Base-by-base conservation (phyloP, 1,284 basidiomycete genomes). In the Cystobasidium pallidum region DNA sequence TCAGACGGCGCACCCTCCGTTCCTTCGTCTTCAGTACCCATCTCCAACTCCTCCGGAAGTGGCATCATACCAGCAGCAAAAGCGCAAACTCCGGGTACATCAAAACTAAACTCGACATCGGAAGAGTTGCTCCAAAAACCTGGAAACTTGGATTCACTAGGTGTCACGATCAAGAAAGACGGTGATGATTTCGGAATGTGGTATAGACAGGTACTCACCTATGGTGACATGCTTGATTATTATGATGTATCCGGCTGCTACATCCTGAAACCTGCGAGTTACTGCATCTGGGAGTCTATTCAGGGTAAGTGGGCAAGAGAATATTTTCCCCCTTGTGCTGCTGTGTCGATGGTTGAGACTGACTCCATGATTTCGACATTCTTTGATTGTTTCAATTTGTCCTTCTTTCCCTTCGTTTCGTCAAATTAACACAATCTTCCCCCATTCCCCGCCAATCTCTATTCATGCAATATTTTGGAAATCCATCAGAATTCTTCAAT, bases 221-320 rank as follows among this genome's bases (percentile, higher is more conserved):
- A 99, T 84, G 92, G 94, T 28, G 94, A 99, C 79, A 98, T 99
- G 95, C 84, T 99, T 70, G 96, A 99, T 80, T 99, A 99, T 84
- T 99, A 99, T 83, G 94, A 89, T 81, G 94, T 99, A 78, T 94
- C 92, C 75, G 96, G 95, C 30, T 99, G 95, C 81, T 99, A 99
- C 83, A 97, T 99, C 79, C 88, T 99, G 75, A 94, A 94, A 81
- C 96, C 96, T 0, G 94, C 92, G 90, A 95, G 93, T 7, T 99
- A 92, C 83, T 89, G 88, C 78, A 94, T 99, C 80, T 99, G 96
- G 96, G 92, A 98, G 81, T 86, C 86, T 72, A 97, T 99, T 76
- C 93, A 96, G 84, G 86, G 91, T 91, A 77, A 34, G 84, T 78
- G 34, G 13, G n/a, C n/a, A n/a, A n/a, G n/a, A 39, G 2, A 11